Evolutionary conservation across 768 basidiomycete genomes (phyloP), one percentile per base, ranked within the genome.

Genomic region (Tricholomella constricta): DNA sequence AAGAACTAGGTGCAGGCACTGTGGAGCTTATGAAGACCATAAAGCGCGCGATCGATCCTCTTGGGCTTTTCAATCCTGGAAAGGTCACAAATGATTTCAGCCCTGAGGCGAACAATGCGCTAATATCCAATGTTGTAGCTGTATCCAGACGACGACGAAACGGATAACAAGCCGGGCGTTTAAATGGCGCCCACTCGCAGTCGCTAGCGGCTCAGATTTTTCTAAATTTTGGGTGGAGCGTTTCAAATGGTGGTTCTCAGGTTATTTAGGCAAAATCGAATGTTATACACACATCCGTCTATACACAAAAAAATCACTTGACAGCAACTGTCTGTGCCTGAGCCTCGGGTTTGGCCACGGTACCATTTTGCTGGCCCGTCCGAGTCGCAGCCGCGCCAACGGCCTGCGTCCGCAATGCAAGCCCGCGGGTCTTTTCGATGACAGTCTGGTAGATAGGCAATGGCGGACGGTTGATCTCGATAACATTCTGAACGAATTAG

Each of bases 361-460:
- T 53, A 45, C 51, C 53, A n/a, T n/a, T n/a, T 29, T 57, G 62
- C 49, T 63, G 64, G n/a, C 65, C 70, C 23, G 74, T 62, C 9
- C 79, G 69, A 15, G 73, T 61, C 23, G 79, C 72, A 19, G 94
- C 91, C 14, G 89, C 88, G 1, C 92, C 90, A 46, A 97, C 71
- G 1, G 91, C 94, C 65, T 94, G 93, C 0, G 94, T 94, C 50
- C 95, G 86, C 71, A 97, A 84, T 0, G 93, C 85, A 52, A 98
- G 77, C 37, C 94, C 94, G 40, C 93, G 86, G 1, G 94, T 97
- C 69, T 94, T 96, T 70, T 98, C 95, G 61, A 97, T 97, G 61
- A 98, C 87, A 4, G 89, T 82, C 65, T 96, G 95, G 71, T 96
- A 96, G 17, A 95, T 86, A 1, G 95, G 93, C 37, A 88, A 79